These are phyloP conservation scores for Crotalaria pallida DNA, from an alignment of 306 rosid species.

Conservation along the genomic window DNA sequence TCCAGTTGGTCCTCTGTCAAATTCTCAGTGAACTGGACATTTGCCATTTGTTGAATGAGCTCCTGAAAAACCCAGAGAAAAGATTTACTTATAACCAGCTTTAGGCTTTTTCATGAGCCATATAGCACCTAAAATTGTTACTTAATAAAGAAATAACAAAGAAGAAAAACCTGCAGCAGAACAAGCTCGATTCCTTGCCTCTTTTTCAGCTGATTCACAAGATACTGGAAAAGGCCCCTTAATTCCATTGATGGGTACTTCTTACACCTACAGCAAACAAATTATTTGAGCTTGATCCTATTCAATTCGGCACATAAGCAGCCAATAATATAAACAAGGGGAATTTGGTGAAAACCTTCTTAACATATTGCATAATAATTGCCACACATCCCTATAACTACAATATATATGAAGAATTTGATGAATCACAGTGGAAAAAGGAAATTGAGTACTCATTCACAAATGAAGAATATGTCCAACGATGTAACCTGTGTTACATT, in stretches of 20 bases:
- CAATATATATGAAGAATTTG: slow-evolving; percentile 2
- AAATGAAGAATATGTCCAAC: slow-evolving; percentile 13
- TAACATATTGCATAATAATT: background rate
- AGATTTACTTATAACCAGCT: background rate
- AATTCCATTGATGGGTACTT: slow-evolving; percentile 99
- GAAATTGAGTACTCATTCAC: background rate
- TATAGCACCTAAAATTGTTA: background rate
- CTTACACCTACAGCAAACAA: slow-evolving; percentile 63
- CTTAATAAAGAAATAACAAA: background rate
- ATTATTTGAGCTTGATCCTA: background rate
- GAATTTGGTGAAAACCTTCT: background rate
- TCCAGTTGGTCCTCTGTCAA: slow-evolving; percentile 96
- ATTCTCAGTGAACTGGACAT: slow-evolving; percentile 93
- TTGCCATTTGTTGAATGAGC: slow-evolving; percentile 99
- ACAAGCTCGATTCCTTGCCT: slow-evolving; percentile 96
- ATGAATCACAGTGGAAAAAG: background rate
- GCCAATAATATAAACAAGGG: background rate
- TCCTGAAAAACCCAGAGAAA: slow-evolving; percentile 52
- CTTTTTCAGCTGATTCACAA: slow-evolving; percentile 89
- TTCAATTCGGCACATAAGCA: slow-evolving; percentile 7
- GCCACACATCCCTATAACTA: background rate
- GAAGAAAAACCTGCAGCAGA: slow-evolving; percentile 73
- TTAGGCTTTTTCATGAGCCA: slow-evolving; percentile 4
- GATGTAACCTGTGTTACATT: background rate
- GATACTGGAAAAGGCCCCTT: slow-evolving; percentile 98